Percentiles rank a stretch among this genome's conserved stretches.
Conservation (phyloP, 345 rosid genomes). For the Arabis hirsuta region DNA sequence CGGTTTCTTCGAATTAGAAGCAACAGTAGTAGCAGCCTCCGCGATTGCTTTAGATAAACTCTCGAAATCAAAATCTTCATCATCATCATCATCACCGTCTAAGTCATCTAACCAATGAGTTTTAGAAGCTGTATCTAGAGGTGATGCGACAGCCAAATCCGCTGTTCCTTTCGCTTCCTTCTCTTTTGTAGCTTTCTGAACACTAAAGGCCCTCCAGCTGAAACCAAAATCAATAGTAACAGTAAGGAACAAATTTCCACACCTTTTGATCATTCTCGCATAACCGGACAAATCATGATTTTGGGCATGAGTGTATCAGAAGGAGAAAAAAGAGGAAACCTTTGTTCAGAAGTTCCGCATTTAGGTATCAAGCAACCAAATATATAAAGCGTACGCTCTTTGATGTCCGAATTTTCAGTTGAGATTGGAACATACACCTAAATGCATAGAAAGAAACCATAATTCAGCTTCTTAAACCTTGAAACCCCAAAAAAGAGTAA, state of each 20-base stretch:
- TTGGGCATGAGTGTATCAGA: background rate
- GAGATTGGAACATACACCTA: conserved; percentile 81
- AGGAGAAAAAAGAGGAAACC: conserved; percentile 49
- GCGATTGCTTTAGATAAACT: conserved; percentile 67
- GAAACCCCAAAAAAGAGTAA: background rate
- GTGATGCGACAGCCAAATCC: conserved; percentile 24
- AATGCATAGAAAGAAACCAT: background rate
- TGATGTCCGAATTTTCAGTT: conserved; percentile 46
- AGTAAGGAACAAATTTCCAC: background rate
- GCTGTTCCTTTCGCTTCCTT: conserved; percentile 26
- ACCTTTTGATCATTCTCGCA: conserved; percentile 9
- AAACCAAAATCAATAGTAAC: conserved; percentile 11
- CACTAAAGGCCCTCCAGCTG: conserved; percentile 90
- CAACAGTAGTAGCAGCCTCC: conserved; percentile 59
- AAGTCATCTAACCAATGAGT: conserved; percentile 54
- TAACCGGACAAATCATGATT: background rate
- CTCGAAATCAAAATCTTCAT: conserved; percentile 68
- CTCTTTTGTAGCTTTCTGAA: conserved; percentile 53
- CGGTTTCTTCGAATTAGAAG: conserved; percentile 54
- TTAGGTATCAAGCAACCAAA: conserved; percentile 61
- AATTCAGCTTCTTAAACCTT: background rate
- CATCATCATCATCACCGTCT: conserved; percentile 59
- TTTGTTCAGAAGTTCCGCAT: conserved; percentile 64
- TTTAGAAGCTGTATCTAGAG: conserved; percentile 51
- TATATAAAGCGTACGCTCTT: conserved; percentile 74